Base-by-base conservation (phyloP, 2,329 filamentous ascomycete genomes). In the Pseudogymnoascus sp. region DNA sequence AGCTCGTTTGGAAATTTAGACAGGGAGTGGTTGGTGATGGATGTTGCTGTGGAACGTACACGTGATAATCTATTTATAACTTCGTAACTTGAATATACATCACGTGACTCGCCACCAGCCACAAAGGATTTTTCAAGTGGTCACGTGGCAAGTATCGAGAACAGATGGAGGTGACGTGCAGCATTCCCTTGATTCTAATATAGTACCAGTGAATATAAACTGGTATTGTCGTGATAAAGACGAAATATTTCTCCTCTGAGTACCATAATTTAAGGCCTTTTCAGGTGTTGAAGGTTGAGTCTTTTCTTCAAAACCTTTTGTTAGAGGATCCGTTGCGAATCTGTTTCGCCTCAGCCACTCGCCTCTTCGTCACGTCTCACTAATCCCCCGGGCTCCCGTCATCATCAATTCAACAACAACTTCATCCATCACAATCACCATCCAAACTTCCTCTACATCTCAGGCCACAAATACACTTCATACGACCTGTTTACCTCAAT, bases 381-480 rank as follows among this genome's bases (percentile, higher is more conserved):
- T 55, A 25, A 43, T 35, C 41, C 35, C 18, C 31, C 31, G 40
- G 55, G 1, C 37, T 45, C 41, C 35, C 43, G 18, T 33, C 40
- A 16, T 38, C 60, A 60, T 63, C 35, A 14, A 33, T 38, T 31
- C n/a, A 35, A 18, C 52, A 33, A 21, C 16, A 23, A 40, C 49
- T 60, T 61, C 40, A 35, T 45, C 37, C 23, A 52, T 58, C 40
- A 25, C 37, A 49, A 25, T 23, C 63, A 64, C 33, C 9, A 33
- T 6, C 31, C 28, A 61, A 33, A 61, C 81, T 71, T 21, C 49
- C 16, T 21, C 28, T 33, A 33, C 2, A 33, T 55, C 49, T 7
- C 28, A 33, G 21, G 5, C n/a, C 28, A 55, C n/a, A 14, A 33
- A 33, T 16, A 21, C 9, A 14, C n/a, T 18, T 7, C 4, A 55